These are phyloP conservation scores for Blastocystis sp. DNA, from an alignment of 352 stramenopile genomes.

Conservation along the genomic window DNA sequence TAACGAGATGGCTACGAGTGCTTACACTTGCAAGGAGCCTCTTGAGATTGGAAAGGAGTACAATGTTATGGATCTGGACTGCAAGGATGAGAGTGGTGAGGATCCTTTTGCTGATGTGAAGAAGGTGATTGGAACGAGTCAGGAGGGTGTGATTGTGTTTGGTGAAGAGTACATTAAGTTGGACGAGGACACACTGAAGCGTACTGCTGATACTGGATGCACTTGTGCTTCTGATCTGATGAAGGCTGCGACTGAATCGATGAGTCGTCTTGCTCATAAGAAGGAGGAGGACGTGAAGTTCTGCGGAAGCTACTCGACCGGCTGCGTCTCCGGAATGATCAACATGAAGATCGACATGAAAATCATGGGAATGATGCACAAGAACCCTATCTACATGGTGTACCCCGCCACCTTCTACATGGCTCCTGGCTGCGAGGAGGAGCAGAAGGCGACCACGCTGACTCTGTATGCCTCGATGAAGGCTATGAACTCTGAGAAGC, in stretches of 20 bases:
- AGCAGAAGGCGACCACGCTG: background rate
- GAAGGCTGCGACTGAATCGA: background rate
- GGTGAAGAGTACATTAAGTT: background rate
- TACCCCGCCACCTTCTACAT: background rate
- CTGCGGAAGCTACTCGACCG: slow-evolving; percentile 24
- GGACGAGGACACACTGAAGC: background rate
- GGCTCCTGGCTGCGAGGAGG: background rate
- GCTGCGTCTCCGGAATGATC: background rate
- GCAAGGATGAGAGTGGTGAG: slow-evolving; percentile 25
- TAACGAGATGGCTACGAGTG: background rate
- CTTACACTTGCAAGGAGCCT: slow-evolving; percentile 19
- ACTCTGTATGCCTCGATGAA: background rate
- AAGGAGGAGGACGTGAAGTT: slow-evolving; percentile 48
- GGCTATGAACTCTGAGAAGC: background rate
- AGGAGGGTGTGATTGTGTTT: background rate
- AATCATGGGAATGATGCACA: slow-evolving; percentile 49
- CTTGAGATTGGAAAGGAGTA: slow-evolving; percentile 26
- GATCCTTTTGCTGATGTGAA: slow-evolving; percentile 29
- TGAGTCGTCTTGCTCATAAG: background rate
- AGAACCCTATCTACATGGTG: slow-evolving; percentile 35
- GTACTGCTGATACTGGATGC: background rate
- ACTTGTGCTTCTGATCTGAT: slow-evolving; percentile 17
- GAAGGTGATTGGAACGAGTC: background rate
- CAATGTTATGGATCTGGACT: background rate
- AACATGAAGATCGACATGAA: slow-evolving; percentile 6